Evolutionary conservation across 2,329 filamentous ascomycete genomes (phyloP).

Genomic region (Aciculosporium take): DNA sequence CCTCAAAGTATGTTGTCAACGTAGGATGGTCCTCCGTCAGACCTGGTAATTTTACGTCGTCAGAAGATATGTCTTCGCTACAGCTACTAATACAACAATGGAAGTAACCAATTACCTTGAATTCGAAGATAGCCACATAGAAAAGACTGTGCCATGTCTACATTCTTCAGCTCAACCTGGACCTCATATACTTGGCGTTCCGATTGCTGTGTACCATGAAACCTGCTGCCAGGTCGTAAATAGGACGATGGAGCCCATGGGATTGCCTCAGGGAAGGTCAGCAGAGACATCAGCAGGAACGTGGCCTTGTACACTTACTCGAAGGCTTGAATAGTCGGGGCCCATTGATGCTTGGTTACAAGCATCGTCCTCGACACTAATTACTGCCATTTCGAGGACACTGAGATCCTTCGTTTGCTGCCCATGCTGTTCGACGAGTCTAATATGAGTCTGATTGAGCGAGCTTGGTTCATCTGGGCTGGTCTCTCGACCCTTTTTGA

Average conservation of each 20-base stretch:
- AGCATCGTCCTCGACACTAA: conserved; percentile 13
- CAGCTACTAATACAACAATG: background rate
- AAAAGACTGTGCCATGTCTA: conserved; percentile 87
- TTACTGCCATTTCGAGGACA: conserved; percentile 11
- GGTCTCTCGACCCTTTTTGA: conserved; percentile 19
- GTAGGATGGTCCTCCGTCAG: conserved; percentile 92
- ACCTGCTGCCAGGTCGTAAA: conserved; percentile 74
- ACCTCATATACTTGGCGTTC: conserved; percentile 90
- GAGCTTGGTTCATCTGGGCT: conserved; percentile 6
- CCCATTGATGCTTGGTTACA: conserved; percentile 23
- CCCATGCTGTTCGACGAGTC: conserved; percentile 1
- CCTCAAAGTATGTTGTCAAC: conserved; percentile 96
- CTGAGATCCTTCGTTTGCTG: conserved; percentile 12
- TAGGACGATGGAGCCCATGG: conserved; percentile 75
- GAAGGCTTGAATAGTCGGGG: conserved; percentile 21
- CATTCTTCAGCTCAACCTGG: conserved; percentile 91
- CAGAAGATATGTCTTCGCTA: background rate
- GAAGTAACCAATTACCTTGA: conserved; percentile 48
- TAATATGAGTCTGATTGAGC: background rate
- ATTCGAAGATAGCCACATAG: conserved; percentile 92
- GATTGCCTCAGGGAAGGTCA: conserved; percentile 32
- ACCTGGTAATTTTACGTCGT: conserved; percentile 34
- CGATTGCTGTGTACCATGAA: conserved; percentile 81
- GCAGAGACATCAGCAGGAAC: conserved; percentile 4
- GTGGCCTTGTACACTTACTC: conserved; percentile 16